A percentile compares a stretch with the other conserved stretches of the same genome.
Conservation (phyloP, 176 grass and related monocot genomes). For the maize (Zea mays) region DNA sequence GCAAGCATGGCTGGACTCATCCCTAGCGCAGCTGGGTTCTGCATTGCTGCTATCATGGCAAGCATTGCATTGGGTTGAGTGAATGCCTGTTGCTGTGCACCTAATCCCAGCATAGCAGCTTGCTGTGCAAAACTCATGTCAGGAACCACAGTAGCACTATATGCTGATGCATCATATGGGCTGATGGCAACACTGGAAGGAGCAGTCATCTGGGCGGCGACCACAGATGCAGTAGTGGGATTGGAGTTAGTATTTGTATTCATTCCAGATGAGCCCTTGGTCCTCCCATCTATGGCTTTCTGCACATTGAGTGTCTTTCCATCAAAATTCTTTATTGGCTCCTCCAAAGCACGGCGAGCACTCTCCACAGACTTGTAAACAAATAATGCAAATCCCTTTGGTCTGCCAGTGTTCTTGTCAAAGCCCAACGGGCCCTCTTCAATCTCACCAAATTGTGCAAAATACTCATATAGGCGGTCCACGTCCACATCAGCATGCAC, state of each 20-base stretch:
- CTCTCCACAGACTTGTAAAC: constrained; percentile 81
- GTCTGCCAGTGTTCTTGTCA: constrained; percentile 84
- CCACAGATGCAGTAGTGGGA: constrained; percentile 24
- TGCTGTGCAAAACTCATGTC: constrained; percentile 73
- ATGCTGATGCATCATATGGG: constrained; percentile 55
- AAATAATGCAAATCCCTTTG: constrained; percentile 94
- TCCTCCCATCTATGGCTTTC: constrained; percentile 81
- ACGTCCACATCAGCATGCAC: constrained; percentile 85
- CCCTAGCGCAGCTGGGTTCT: constrained; percentile 58
- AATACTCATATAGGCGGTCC: constrained; percentile 71
- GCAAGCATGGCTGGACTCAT: constrained; percentile 69
- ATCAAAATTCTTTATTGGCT: constrained; percentile 84
- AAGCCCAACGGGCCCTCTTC: constrained; percentile 94
- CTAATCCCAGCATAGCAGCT: constrained; percentile 68
- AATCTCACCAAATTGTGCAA: constrained; percentile 89
- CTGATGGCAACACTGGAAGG: constrained; percentile 38
- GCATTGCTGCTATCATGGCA: constrained; percentile 86
- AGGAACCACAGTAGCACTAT: constrained; percentile 43
- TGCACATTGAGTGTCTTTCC: constrained; percentile 81
- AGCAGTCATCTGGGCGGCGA: constrained; percentile 26
- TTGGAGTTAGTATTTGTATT: constrained; percentile 53
- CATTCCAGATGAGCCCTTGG: constrained; percentile 33
- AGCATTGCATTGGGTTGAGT: constrained; percentile 83
- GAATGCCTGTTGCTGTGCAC: constrained; percentile 63
- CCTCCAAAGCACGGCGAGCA: constrained; percentile 74